Evolutionary conservation across 1,139 yeast species (phyloP), one percentile per base, ranked within the genome.

Genomic region (Blastobotrys ciferrii): DNA sequence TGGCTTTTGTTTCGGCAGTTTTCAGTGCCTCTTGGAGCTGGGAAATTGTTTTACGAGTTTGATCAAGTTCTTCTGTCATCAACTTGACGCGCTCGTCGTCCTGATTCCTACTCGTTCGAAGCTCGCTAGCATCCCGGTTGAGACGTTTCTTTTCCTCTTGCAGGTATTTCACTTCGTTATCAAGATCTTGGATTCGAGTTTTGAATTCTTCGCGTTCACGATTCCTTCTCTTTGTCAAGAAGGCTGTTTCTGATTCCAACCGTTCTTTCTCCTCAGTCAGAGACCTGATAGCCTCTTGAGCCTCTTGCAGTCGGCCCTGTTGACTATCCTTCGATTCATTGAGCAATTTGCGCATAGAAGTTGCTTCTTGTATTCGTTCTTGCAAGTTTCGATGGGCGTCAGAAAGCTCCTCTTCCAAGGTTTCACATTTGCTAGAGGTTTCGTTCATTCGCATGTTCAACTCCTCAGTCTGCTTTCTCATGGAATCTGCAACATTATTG

Each of bases 331-430:
- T 92, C 3, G 80, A 75, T 42, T 87, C 96, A 42, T 80, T 66
- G 20, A 88, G 63, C 35, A 88, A 66, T 53, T 87, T 72, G 55
- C 95, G 76, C 68, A 88, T 77, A 0, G 88, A 81, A 2, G 82
- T 73, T 0, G 89, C 75, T 66, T 92, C 98, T 44, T 91, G 74
- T 0, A 84, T 80, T 54, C 95, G 78, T 57, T 89, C 96, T 59
- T 84, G 92, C 6, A 91, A 68, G 64, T 82, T 74, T 40, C 78
- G 76, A 53, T 88, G 78, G 3, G 87, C 73, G 51, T 91, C 98
- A 7, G 78, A 72, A 13, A 91, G 67, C 59, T 91, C 96, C 51
- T 88, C 96, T 57, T 87, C 91, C 44, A 91, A 66, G 2, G 81
- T 76, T 51, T 87, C 92, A 25, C 79, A 72, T 54, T 79, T 76